Evolutionary conservation across 192 early-diverging fungal genomes (phyloP).

Genomic region (Chytriomyces confervae): DNA sequence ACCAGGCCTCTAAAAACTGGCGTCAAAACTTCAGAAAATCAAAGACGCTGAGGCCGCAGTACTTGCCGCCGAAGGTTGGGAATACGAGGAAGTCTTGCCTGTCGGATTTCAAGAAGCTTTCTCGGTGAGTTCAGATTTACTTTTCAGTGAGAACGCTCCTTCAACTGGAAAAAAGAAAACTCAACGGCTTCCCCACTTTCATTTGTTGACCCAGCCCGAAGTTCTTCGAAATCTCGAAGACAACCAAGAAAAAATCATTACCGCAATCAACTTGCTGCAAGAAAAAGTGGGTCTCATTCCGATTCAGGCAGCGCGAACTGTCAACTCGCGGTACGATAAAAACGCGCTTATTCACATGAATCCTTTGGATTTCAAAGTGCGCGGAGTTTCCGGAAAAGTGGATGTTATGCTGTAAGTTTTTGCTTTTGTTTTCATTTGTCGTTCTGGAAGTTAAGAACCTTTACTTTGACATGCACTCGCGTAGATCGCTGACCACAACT

Average conservation of each 20-base stretch:
- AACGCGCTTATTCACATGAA: background rate
- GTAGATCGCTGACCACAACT: background rate
- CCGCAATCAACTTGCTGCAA: slow-evolving; percentile 49
- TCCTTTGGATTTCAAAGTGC: background rate
- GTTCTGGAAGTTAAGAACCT: background rate
- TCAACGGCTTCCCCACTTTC: too few relatives aligned
- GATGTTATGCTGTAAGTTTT: slow-evolving; percentile 16
- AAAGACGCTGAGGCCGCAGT: slow-evolving; percentile 39
- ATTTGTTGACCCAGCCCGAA: slow-evolving; percentile 12
- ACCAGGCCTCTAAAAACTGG: background rate
- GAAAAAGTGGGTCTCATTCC: slow-evolving; percentile 36
- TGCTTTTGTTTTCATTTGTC: background rate
- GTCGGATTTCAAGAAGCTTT: slow-evolving; percentile 31
- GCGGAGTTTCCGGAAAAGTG: background rate
- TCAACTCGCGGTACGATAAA: background rate
- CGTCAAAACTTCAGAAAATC: slow-evolving; percentile 42
- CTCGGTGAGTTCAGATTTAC: slow-evolving; percentile 17
- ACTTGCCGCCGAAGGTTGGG: slow-evolving; percentile 24
- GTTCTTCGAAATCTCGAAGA: slow-evolving; percentile 42
- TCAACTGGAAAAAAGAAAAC: too few relatives aligned
- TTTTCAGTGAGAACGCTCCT: background rate
- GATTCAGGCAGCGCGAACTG: slow-evolving; percentile 1
- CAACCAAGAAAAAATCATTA: slow-evolving; percentile 58
- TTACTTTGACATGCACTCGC: too few relatives aligned
- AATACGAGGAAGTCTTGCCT: background rate